Conservation (phyloP, 179 eudicot genomes). For the Patellifolia procumbens region DNA sequence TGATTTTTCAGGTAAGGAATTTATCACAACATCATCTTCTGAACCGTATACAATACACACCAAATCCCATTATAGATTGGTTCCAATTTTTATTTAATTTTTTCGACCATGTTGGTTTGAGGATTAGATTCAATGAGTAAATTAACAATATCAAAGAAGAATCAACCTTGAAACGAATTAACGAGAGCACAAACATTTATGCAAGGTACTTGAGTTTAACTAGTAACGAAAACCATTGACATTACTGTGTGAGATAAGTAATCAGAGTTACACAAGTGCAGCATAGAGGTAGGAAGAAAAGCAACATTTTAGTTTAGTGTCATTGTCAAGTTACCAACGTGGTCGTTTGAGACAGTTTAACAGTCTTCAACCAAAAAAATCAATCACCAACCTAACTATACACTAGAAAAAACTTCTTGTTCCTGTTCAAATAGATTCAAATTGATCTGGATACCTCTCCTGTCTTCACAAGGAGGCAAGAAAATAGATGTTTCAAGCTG, state of each 20-base stretch:
- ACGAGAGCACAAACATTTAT: too few relatives aligned
- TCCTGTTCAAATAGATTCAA: not conserved
- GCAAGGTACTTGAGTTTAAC: too few relatives aligned
- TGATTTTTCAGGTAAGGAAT: not conserved
- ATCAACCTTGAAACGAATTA: not conserved
- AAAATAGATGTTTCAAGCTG: too few relatives aligned
- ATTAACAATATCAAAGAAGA: not conserved
- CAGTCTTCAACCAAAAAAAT: not conserved
- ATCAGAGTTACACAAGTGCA: too few relatives aligned
- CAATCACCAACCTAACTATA: not conserved
- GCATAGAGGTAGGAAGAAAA: too few relatives aligned
- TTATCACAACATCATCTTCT: not conserved
- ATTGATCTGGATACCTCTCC: not conserved
- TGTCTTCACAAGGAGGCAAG: too few relatives aligned
- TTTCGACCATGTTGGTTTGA: too few relatives aligned
- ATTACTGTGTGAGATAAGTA: too few relatives aligned
- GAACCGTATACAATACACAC: not conserved
- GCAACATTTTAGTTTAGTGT: not conserved
- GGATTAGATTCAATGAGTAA: too few relatives aligned
- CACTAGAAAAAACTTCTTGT: too few relatives aligned
- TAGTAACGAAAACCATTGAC: not conserved
- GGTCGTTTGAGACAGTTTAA: not conserved
- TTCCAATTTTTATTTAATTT: not conserved
- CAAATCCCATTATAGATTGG: not conserved
- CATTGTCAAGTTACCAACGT: not conserved